phyloP scores from a whole-genome alignment of 2,329 filamentous ascomycete species.

The Colletotrichum tropicicola region DNA sequence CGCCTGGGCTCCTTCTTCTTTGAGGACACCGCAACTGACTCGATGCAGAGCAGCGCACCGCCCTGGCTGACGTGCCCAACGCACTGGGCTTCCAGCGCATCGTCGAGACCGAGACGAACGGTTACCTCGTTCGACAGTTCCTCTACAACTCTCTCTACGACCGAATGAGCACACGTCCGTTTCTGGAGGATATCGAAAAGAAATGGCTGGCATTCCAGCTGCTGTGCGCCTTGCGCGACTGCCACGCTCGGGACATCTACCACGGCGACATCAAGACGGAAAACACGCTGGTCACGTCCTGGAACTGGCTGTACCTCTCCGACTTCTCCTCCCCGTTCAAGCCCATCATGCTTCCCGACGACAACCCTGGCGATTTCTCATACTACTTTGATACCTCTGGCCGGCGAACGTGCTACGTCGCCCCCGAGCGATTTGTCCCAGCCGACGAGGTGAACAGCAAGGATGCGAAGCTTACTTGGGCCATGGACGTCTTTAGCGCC shows the following conservation, averaged over 20 bases:
- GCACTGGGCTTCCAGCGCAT: slow-evolving; percentile 90
- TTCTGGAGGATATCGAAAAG: slow-evolving; percentile 97
- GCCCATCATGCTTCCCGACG: slow-evolving; percentile 90
- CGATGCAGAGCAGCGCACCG: slow-evolving; percentile 76
- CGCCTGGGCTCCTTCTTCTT: not conserved
- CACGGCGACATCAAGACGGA: slow-evolving; percentile 99
- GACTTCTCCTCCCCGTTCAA: slow-evolving; percentile 98
- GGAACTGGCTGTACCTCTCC: slow-evolving; percentile 99
- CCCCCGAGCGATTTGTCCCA: slow-evolving; percentile 88
- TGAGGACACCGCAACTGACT: slow-evolving; percentile 1
- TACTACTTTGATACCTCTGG: slow-evolving; percentile 97
- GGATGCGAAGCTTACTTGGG: slow-evolving; percentile 76
- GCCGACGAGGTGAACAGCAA: slow-evolving; percentile 72
- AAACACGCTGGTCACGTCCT: slow-evolving; percentile 95
- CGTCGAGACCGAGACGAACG: slow-evolving; percentile 89
- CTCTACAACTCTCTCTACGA: slow-evolving; percentile 98
- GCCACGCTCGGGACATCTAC: slow-evolving; percentile 87
- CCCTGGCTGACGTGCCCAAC: slow-evolving; percentile 86
- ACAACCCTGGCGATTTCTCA: slow-evolving; percentile 96
- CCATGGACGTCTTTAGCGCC: slow-evolving; percentile 98
- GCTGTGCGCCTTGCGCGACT: slow-evolving; percentile 90
- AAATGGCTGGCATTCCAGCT: slow-evolving; percentile 98
- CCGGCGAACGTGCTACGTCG: slow-evolving; percentile 91
- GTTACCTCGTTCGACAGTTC: slow-evolving; percentile 93
- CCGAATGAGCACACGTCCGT: slow-evolving; percentile 93